Percentiles rank a stretch among this genome's conserved stretches.
These are phyloP conservation scores for Wickerhamomyces bovis DNA, from an alignment of 805 yeast genomes.

Conservation along the genomic window DNA sequence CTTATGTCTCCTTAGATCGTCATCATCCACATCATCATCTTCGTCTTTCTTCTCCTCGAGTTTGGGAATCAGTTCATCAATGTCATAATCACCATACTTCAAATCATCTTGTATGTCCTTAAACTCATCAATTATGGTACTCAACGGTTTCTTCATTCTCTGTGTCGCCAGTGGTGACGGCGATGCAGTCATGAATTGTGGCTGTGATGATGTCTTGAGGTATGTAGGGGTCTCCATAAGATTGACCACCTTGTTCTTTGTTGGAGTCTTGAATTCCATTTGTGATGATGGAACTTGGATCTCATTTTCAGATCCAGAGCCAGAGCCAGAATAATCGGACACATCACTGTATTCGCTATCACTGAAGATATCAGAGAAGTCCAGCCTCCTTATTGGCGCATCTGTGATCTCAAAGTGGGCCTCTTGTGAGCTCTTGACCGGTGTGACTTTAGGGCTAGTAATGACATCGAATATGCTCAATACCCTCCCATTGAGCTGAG, in stretches of 20 bases:
- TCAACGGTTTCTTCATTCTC: slow-evolving; percentile 29
- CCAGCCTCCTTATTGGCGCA: slow-evolving; percentile 2
- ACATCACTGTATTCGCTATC: neutral
- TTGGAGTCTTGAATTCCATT: slow-evolving; percentile 16
- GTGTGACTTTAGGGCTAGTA: slow-evolving; percentile 14
- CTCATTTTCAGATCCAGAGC: neutral
- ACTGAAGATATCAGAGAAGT: neutral
- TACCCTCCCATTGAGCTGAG: slow-evolving; percentile 75
- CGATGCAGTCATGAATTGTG: slow-evolving; percentile 10
- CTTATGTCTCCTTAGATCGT: slow-evolving; percentile 12
- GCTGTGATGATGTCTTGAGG: slow-evolving; percentile 19
- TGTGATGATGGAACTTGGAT: neutral
- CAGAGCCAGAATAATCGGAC: neutral
- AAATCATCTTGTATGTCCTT: slow-evolving; percentile 29
- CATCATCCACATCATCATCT: slow-evolving; percentile 2
- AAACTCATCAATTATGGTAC: slow-evolving; percentile 43
- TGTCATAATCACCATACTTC: slow-evolving; percentile 20
- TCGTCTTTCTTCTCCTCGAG: slow-evolving; percentile 15
- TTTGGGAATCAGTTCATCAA: slow-evolving; percentile 15
- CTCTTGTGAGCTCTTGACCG: slow-evolving; percentile 5
- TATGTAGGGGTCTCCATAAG: slow-evolving; percentile 40
- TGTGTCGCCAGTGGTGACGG: slow-evolving; percentile 27
- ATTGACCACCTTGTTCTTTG: slow-evolving; percentile 4
- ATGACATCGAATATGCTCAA: slow-evolving; percentile 58
- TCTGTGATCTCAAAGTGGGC: neutral